Base-by-base conservation (phyloP, 768 basidiomycete genomes). In the Termitomyces sp. region DNA sequence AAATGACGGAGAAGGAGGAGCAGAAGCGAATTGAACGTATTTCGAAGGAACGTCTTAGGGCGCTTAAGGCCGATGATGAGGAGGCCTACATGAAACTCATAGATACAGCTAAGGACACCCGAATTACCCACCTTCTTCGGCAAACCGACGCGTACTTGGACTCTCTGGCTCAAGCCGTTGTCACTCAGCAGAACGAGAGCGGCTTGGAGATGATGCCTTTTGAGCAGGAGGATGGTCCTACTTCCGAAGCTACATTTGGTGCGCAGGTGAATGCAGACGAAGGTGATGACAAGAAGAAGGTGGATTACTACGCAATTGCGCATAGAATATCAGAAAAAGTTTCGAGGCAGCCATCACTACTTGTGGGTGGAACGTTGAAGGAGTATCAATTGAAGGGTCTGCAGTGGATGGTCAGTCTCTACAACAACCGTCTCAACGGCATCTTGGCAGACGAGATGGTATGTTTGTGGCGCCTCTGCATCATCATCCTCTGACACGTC, bases 41-140 rank as follows among this genome's bases (percentile, higher is more conserved):
- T 44, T 86, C 90, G 45, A 98, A 98, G 76, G 97, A 98, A 71
- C 94, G 95, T 91, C 76, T 99, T 61, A 94, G 91, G 76, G 97
- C 96, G 8, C 85, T 98, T 63, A 94, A 96, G 74, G 90, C 90
- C 28, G 95, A 98, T 67, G 96, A 99, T 75, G 97, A 99, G 76
- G 97, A 98, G 73, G 95, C 93, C n/a, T 99, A 99, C 72, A 88
- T 98, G 84, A 94, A 94, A 68, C 89, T 99, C 65, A 92, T 99
- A 66, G 97, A 98, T 70, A 97, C 95, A 17, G 96, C 96, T 56
- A 99, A 99, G 71, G 97, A 99, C 66, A 98, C 96, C 10, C 89
- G 97, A 72, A 98, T 99, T 73, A 97, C 95, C 0, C 97, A 98
- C 72, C 77, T 98, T 27, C 77, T 99, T 55, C 80, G 88, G 44